Conservation (phyloP, 176 grass and related monocot genomes). For the Tillandsia fasciculata region DNA sequence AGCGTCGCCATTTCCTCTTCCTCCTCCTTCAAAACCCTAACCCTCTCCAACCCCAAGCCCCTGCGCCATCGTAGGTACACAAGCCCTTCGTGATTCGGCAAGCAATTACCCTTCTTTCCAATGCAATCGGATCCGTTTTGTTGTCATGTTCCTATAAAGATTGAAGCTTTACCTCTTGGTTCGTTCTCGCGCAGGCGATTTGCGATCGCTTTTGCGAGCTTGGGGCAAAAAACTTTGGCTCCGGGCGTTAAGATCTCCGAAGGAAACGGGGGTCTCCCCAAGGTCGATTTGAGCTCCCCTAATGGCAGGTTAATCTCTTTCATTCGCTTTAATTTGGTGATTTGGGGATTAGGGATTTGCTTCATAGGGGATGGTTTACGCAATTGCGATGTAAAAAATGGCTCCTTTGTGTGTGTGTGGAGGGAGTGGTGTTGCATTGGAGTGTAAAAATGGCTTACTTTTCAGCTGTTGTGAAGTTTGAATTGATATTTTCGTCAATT, state of each 20-base stretch:
- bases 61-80: neutral
- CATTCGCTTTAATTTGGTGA: neutral
- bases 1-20: slow-evolving; percentile 2
- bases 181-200: slow-evolving; percentile 33
- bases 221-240: slow-evolving; percentile 51
- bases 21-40: neutral
- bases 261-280: slow-evolving; percentile 70
- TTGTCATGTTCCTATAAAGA: neutral
- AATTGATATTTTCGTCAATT: too few relatives aligned
- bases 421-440: neutral
- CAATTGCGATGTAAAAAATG: neutral
- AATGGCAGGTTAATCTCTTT: slow-evolving; percentile 48
- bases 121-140: neutral
- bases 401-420: neutral
- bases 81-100: neutral
- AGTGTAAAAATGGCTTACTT: too few relatives aligned
- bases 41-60: neutral
- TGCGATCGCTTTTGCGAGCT: slow-evolving; percentile 41
- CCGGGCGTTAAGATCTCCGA: slow-evolving; percentile 56
- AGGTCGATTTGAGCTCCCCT: slow-evolving; percentile 61
- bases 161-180: neutral
- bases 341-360: neutral
- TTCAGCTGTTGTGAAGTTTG: too few relatives aligned
- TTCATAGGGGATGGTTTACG: neutral
- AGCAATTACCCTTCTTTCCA: too few relatives aligned